phyloP scores from a whole-genome alignment of 805 yeast species.

The Lachancea dasiensis region DNA sequence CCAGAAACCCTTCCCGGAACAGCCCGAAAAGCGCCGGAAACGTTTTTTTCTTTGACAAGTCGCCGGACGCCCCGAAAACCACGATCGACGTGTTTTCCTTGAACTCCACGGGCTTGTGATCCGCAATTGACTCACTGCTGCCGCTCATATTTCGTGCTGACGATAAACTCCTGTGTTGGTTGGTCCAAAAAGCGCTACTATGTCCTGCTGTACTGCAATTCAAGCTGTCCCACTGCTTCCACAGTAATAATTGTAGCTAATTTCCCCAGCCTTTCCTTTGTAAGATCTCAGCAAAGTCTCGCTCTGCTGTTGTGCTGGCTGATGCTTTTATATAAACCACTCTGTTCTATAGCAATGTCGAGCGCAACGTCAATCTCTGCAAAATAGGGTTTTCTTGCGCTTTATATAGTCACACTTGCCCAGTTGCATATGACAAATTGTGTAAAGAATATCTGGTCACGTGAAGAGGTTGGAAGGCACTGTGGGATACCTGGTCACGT shows the following conservation, averaged over 20 bases:
- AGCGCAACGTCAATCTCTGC: too few relatives aligned
- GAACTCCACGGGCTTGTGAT: constrained; percentile 35
- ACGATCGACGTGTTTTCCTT: constrained; percentile 65
- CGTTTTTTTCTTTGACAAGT: constrained; percentile 91
- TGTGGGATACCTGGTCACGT: too few relatives aligned
- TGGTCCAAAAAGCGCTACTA: not conserved
- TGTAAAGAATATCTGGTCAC: too few relatives aligned
- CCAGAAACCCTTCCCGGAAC: constrained; percentile 69
- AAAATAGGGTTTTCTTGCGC: constrained; percentile 1
- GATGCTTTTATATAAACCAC: not conserved
- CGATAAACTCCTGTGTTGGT: too few relatives aligned
- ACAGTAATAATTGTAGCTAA: too few relatives aligned
- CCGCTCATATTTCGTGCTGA: too few relatives aligned
- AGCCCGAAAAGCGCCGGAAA: constrained; percentile 82
- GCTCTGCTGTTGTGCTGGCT: not conserved
- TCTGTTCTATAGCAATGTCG: too few relatives aligned
- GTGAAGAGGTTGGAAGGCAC: too few relatives aligned
- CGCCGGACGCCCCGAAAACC: constrained; percentile 94
- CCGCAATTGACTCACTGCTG: too few relatives aligned
- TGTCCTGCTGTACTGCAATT: not conserved
- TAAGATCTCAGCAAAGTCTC: not conserved
- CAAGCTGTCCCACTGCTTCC: not conserved
- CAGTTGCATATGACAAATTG: constrained; percentile 2
- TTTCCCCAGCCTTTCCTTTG: not conserved
- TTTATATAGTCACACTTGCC: not conserved